Percentiles rank a stretch among this genome's conserved stretches.
These are phyloP conservation scores for Lachancea fermentati DNA, from an alignment of 805 yeast genomes.

Conservation along the genomic window DNA sequence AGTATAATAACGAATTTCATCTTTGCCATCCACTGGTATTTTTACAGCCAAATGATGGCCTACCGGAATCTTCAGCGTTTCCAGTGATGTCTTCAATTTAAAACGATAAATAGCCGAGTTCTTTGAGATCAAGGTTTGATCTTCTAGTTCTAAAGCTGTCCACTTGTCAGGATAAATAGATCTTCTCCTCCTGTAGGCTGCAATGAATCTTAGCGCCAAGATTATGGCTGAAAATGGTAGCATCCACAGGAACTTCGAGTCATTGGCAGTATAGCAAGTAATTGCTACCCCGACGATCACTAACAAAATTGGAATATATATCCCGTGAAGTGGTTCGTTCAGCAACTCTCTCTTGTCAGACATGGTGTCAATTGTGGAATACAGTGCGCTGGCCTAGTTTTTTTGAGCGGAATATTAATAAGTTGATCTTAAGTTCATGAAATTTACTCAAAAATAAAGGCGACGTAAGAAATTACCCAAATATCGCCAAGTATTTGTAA, in stretches of 20 bases:
- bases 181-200: constrained; percentile 36
- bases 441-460: too few species aligned
- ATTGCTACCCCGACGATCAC: constrained; percentile 55
- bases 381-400: too few species aligned
- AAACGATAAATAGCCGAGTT: constrained; percentile 72
- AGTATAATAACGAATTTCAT: constrained; percentile 57
- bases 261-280: constrained; percentile 39
- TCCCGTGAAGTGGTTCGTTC: constrained; percentile 69
- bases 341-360: constrained; percentile 37
- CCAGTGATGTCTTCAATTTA: constrained; percentile 54
- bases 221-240: constrained; percentile 37
- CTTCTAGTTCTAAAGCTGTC: constrained; percentile 62
- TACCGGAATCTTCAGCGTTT: constrained; percentile 59
- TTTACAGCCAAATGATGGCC: constrained; percentile 70
- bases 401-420: too few species aligned
- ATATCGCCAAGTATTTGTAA: too few species aligned
- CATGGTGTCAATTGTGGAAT: constrained; percentile 7
- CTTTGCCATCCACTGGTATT: constrained; percentile 33
- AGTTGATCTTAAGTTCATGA: too few species aligned
- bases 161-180: constrained; percentile 49
- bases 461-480: too few species aligned
- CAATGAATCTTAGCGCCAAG: constrained; percentile 32
- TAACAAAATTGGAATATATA: constrained; percentile 62
- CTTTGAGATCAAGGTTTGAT: constrained; percentile 65
- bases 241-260: constrained; percentile 27